Percentiles rank a stretch among this genome's conserved stretches.
phyloP scores from a whole-genome alignment of 2,329 filamentous ascomycete species.

The Talaromyces pinophilus region DNA sequence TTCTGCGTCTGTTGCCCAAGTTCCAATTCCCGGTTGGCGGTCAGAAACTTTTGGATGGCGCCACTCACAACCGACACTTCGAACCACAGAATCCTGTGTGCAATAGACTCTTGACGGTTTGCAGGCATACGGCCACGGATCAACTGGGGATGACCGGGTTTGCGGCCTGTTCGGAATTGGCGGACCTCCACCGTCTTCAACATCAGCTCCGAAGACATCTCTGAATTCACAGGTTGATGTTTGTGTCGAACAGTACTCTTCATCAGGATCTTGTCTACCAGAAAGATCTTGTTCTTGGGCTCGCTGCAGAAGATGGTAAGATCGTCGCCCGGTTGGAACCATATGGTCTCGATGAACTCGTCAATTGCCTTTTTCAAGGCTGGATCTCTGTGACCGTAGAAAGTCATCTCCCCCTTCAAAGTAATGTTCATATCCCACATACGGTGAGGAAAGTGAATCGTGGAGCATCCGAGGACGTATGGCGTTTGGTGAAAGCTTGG shows the following conservation, averaged over 20 bases:
- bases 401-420: slow-evolving; percentile 32
- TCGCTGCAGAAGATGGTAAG: slow-evolving; percentile 34
- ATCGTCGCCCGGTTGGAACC: slow-evolving; percentile 33
- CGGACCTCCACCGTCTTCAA: slow-evolving; percentile 44
- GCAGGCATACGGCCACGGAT: slow-evolving; percentile 33
- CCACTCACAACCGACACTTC: slow-evolving; percentile 42
- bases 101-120: background rate
- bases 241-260: slow-evolving; percentile 38
- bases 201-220: slow-evolving; percentile 29
- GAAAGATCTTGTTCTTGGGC: slow-evolving; percentile 29
- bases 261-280: slow-evolving; percentile 38
- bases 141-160: slow-evolving; percentile 27
- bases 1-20: slow-evolving; percentile 37
- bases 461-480: slow-evolving; percentile 36
- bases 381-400: slow-evolving; percentile 25
- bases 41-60: slow-evolving; percentile 37
- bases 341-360: slow-evolving; percentile 38
- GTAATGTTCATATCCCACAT: slow-evolving; percentile 44
- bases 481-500: slow-evolving; percentile 32
- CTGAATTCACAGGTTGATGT: slow-evolving; percentile 25
- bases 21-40: slow-evolving; percentile 36
- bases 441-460: slow-evolving; percentile 42
- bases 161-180: slow-evolving; percentile 34
- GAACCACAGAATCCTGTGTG: slow-evolving; percentile 33
- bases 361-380: slow-evolving; percentile 35